Evolutionary conservation across 331 rosid species (phyloP).

Genomic region (Quercus phellos): DNA sequence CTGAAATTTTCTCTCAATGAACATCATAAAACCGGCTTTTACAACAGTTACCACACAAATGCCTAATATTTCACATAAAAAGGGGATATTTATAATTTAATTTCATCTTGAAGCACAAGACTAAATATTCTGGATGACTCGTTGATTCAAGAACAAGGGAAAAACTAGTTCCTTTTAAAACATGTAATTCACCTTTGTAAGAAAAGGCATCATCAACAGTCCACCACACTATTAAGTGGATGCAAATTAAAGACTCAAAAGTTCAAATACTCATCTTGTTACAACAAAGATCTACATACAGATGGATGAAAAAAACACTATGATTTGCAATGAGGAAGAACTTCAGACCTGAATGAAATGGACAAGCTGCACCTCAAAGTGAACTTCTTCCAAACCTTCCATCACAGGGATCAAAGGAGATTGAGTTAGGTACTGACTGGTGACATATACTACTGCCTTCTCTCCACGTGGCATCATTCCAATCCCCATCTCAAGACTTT

Average conservation of each 20-base stretch:
- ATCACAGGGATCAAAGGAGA: constrained; percentile 61
- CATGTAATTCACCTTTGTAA: not conserved
- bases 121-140: not conserved
- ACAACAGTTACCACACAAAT: too few relatives aligned
- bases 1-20: too few relatives aligned
- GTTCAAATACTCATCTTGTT: not conserved
- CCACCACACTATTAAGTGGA: not conserved
- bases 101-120: not conserved
- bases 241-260: constrained; percentile 4
- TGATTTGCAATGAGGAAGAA: constrained; percentile 19
- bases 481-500: constrained; percentile 96
- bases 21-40: too few relatives aligned
- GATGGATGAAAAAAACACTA: constrained; percentile 9
- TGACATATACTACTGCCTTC: constrained; percentile 76
- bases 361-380: constrained; percentile 86
- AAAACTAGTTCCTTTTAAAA: not conserved
- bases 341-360: constrained; percentile 80
- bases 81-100: not conserved
- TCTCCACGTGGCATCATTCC: constrained; percentile 87
- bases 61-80: not conserved
- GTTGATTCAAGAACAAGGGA: not conserved
- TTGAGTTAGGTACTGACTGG: constrained; percentile 62
- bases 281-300: constrained; percentile 2
- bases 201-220: not conserved
- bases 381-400: constrained; percentile 74